A percentile compares a stretch with the other conserved stretches of the same genome.
Conservation (phyloP, 1,284 basidiomycete genomes). For the Sporisorium iseilematis-ciliati region DNA sequence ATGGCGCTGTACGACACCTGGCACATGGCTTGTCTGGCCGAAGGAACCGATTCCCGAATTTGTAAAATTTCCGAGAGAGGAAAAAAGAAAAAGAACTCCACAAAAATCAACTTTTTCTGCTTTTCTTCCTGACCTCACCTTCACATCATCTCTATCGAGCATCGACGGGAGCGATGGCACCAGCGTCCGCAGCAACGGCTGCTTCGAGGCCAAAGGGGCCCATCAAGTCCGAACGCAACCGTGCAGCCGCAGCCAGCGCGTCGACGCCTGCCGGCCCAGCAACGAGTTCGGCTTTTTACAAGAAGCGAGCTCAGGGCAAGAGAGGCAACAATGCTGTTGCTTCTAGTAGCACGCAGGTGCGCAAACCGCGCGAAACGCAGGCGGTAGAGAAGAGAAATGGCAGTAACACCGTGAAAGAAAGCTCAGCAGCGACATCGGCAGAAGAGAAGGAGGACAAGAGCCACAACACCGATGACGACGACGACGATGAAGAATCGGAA, state of each 20-base stretch:
- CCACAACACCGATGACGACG: neutral
- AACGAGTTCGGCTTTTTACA: constrained; percentile 42
- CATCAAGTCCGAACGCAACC: constrained; percentile 47
- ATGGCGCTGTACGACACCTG: neutral
- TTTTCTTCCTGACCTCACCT: neutral
- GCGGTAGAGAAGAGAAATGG: neutral
- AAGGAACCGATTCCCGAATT: constrained; percentile 27
- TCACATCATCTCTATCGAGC: neutral
- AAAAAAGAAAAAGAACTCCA: constrained; percentile 28
- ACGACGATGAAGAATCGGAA: constrained; percentile 5
- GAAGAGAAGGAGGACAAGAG: neutral
- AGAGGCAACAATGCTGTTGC: constrained; percentile 3
- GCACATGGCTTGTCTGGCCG: neutral
- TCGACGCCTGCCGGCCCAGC: constrained; percentile 4
- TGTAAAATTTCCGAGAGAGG: constrained; percentile 5
- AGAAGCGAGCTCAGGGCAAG: constrained; percentile 37
- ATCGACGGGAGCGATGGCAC: constrained; percentile 15
- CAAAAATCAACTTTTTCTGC: constrained; percentile 3
- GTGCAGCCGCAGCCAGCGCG: constrained; percentile 22
- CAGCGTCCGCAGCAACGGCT: neutral
- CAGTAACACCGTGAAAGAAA: neutral
- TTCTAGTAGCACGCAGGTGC: constrained; percentile 13
- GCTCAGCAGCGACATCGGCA: too few relatives aligned
- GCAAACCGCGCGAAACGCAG: neutral
- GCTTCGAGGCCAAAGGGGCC: constrained; percentile 9